These are phyloP conservation scores for Mycena sanguinolenta DNA, from an alignment of 768 basidiomycete species.

Conservation along the genomic window DNA sequence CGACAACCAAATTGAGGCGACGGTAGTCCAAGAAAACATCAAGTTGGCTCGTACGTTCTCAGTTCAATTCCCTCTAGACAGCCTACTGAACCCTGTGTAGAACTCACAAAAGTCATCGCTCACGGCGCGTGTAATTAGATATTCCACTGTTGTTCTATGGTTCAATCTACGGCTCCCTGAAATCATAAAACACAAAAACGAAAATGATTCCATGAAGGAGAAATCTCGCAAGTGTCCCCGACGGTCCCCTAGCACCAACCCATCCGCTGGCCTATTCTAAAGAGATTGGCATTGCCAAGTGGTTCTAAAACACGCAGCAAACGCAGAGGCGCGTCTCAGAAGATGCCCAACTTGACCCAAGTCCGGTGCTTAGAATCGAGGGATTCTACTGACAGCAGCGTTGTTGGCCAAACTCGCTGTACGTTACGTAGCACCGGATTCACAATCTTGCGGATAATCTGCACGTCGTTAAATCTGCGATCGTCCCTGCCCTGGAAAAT, in stretches of 20 bases:
- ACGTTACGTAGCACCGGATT: conserved; percentile 60
- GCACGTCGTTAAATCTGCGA: too few species aligned
- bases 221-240: too few species aligned
- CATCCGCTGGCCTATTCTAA: conserved; percentile 65
- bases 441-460: conserved; percentile 43
- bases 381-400: conserved; percentile 70
- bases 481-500: too few species aligned
- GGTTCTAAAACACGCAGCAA: conserved; percentile 86
- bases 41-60: conserved; percentile 79
- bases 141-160: conserved; percentile 21
- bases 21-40: conserved; percentile 86
- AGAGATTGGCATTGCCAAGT: too few species aligned
- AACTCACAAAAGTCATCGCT: conserved; percentile 81
- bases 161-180: background rate
- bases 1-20: conserved; percentile 90
- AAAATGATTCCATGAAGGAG: conserved; percentile 41
- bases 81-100: conserved; percentile 52
- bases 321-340: conserved; percentile 90
- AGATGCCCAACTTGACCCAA: conserved; percentile 91
- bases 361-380: conserved; percentile 82
- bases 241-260: too few species aligned
- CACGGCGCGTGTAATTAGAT: conserved; percentile 60
- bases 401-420: conserved; percentile 74
- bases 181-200: background rate
- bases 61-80: conserved; percentile 5